These are phyloP conservation scores for Stromatinia cepivora DNA, from an alignment of 2,329 filamentous ascomycete species.

Conservation along the genomic window DNA sequence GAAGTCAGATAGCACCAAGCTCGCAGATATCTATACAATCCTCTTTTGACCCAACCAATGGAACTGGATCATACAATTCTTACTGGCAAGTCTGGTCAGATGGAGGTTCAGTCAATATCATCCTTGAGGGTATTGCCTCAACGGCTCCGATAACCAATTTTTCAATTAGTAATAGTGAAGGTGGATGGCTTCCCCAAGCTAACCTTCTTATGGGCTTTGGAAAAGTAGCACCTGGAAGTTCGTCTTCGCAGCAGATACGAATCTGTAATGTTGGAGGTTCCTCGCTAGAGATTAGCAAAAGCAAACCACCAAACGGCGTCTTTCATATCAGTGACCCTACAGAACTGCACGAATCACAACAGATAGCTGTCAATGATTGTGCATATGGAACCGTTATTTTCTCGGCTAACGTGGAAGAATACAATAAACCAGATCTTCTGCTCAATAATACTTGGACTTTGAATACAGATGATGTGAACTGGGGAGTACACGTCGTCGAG, in stretches of 20 bases:
- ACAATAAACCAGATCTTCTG: conserved; percentile 33
- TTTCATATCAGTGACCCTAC: conserved; percentile 32
- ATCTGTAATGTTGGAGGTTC: conserved; percentile 41
- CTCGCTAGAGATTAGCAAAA: conserved; percentile 38
- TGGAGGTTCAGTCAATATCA: conserved; percentile 36
- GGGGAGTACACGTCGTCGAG: conserved; percentile 41
- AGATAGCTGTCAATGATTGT: conserved; percentile 36
- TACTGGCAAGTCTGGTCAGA: conserved; percentile 40
- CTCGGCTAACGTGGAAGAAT: conserved; percentile 32
- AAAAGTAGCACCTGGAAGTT: conserved; percentile 36
- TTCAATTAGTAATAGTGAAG: conserved; percentile 39
- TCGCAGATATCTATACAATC: conserved; percentile 35
- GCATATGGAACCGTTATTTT: conserved; percentile 38
- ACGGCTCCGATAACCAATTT: conserved; percentile 38
- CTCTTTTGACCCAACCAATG: conserved; percentile 39
- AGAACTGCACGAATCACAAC: conserved; percentile 38
- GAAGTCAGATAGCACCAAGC: conserved; percentile 34
- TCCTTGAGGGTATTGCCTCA: conserved; percentile 38
- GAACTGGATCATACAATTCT: conserved; percentile 37
- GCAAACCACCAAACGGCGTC: conserved; percentile 38
- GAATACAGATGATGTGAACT: conserved; percentile 44
- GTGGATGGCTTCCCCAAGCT: conserved; percentile 39
- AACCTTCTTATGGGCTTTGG: conserved; percentile 36
- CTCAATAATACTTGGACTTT: conserved; percentile 42
- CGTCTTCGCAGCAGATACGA: conserved; percentile 33